Conservation (phyloP, 768 basidiomycete species). For the Multifurca ochricompacta region DNA sequence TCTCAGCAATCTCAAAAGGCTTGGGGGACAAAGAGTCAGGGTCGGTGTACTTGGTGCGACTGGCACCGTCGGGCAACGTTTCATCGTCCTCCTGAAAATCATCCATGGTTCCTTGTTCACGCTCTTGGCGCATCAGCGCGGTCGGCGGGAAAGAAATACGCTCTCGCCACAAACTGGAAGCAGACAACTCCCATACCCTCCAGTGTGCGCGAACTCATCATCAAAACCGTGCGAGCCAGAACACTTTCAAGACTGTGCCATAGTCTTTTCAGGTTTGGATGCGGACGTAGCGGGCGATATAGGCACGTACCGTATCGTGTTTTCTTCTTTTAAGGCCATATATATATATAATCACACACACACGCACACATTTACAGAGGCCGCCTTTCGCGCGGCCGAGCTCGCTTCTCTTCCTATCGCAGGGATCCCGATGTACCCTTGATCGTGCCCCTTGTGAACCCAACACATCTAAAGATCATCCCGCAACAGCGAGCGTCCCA, state of each 20-base stretch:
- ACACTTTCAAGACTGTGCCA: slow-evolving; percentile 68
- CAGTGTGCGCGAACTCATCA: slow-evolving; percentile 51
- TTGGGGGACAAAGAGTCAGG: slow-evolving; percentile 28
- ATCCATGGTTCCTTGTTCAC: slow-evolving; percentile 87
- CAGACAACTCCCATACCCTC: slow-evolving; percentile 69
- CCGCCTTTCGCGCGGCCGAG: slow-evolving; percentile 78
- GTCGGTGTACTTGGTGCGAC: slow-evolving; percentile 86
- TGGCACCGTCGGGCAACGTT: slow-evolving; percentile 93
- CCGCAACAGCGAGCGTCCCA: slow-evolving; percentile 71
- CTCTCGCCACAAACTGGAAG: slow-evolving; percentile 78
- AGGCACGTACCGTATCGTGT: slow-evolving; percentile 46
- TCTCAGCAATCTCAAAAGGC: slow-evolving; percentile 20
- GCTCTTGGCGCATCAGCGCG: slow-evolving; percentile 83
- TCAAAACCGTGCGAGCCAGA: slow-evolving; percentile 72
- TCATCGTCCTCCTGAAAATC: slow-evolving; percentile 74
- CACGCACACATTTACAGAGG: slow-evolving; percentile 63
- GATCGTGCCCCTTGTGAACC: slow-evolving; percentile 93
- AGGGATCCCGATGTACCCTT: slow-evolving; percentile 90
- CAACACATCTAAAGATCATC: slow-evolving; percentile 76
- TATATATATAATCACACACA: neutral
- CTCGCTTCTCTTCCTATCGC: slow-evolving; percentile 92
- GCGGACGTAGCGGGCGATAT: slow-evolving; percentile 92
- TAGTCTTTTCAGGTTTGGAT: slow-evolving; percentile 96
- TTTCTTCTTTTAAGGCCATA: slow-evolving; percentile 4
- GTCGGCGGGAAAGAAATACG: slow-evolving; percentile 80